Evolutionary conservation across 768 basidiomycete genomes (phyloP), one percentile per base, ranked within the genome.

Genomic region (Pseudohyphozyma bogoriensis): DNA sequence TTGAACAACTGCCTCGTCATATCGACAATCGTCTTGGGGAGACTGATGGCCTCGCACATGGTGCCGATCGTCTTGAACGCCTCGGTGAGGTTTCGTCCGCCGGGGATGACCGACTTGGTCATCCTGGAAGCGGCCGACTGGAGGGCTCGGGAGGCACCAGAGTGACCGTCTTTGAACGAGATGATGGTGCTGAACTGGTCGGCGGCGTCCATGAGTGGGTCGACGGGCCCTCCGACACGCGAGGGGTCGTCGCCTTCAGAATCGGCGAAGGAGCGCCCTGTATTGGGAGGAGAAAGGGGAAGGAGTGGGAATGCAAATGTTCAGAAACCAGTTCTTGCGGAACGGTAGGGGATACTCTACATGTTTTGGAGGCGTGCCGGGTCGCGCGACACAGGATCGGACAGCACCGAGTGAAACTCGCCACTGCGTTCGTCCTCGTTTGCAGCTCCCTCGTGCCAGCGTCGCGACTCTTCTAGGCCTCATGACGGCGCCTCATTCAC

Each of bases 211-310:
- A 97, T 79, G 45, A 92, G 77, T 33, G 92, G 89, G 74, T 96
- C 90, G 24, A 85, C 83, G 46, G 91, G 90, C 56, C 89, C 91
- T 77, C 95, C 95, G 68, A 99, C 95, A 86, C 95, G 95, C 67
- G 95, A 97, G 64, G 95, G 95, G 74, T 99, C 95, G 73, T 96
- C 93, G 64, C 93, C 92, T 78, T 99, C 95, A 70, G 96, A 93
- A 73, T 97, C 95, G 67, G 95, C 95, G 75, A 99, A 99, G 63
- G 95, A 97, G 87, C 96, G 77, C 63, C 60, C 70, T 67, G 60
- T 31, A 45, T 26, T 26, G 24, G 40, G 18, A 58, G 61, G 15
- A 16, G 39, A 28, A 51, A 22, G 45, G 36, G n/a, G 46, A 56
- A 36, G 58, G 54, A n/a, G n/a, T n/a, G n/a, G n/a, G n/a, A 29